These are phyloP conservation scores for Penicillium crustosum DNA, from an alignment of 2,329 filamentous ascomycete species.

Conservation along the genomic window DNA sequence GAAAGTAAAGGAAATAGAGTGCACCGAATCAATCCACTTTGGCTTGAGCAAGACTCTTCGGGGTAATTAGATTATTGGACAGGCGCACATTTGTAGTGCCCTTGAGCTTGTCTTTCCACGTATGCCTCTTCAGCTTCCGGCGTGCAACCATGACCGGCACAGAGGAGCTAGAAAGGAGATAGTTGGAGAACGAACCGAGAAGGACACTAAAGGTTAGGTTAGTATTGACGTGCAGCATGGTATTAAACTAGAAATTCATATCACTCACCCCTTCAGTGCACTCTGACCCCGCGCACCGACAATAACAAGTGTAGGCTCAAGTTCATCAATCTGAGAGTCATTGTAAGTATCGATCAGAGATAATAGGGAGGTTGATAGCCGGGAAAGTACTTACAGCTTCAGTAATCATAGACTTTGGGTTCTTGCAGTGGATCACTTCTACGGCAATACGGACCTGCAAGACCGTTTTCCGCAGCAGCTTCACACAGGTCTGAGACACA, in stretches of 20 bases:
- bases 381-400: slow-evolving; percentile 65
- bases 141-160: slow-evolving; percentile 97
- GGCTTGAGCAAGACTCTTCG: slow-evolving; percentile 67
- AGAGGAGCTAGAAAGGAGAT: slow-evolving; percentile 92
- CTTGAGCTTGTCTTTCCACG: slow-evolving; percentile 61
- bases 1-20: background rate
- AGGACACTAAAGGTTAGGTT: slow-evolving; percentile 65
- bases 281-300: slow-evolving; percentile 88
- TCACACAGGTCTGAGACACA: slow-evolving; percentile 82
- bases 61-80: slow-evolving; percentile 77
- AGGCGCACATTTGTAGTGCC: slow-evolving; percentile 67
- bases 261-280: slow-evolving; percentile 80
- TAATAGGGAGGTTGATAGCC: background rate
- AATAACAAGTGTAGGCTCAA: slow-evolving; percentile 89
- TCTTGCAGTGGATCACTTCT: slow-evolving; percentile 98
- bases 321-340: slow-evolving; percentile 70
- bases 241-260: background rate
- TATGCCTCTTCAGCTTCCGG: slow-evolving; percentile 83
- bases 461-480: slow-evolving; percentile 82
- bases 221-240: background rate
- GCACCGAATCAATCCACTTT: slow-evolving; percentile 64
- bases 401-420: slow-evolving; percentile 90
- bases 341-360: slow-evolving; percentile 1
- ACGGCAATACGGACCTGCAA: slow-evolving; percentile 91
- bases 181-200: slow-evolving; percentile 94